Conservation (phyloP, 1,284 basidiomycete genomes). For the Marasmius fiardii region DNA sequence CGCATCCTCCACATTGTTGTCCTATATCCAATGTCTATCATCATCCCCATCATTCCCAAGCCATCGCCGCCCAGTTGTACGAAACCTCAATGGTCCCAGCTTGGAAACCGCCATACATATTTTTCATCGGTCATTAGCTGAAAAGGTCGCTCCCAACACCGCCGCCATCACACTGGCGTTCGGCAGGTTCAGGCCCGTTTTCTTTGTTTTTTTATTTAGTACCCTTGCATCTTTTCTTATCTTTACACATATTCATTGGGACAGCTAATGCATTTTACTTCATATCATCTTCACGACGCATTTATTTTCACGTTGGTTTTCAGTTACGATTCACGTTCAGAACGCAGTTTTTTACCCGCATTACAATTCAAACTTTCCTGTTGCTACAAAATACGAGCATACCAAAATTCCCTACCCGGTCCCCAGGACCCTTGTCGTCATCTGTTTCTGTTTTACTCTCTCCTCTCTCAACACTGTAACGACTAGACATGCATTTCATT, state of each 20-base stretch:
- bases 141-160: not conserved
- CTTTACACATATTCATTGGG: slow-evolving; percentile 18
- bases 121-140: slow-evolving; percentile 15
- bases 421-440: slow-evolving; percentile 6
- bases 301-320: slow-evolving; percentile 14
- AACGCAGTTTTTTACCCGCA: slow-evolving; percentile 8
- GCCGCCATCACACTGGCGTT: slow-evolving; percentile 11
- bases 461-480: slow-evolving; percentile 48
- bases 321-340: slow-evolving; percentile 14
- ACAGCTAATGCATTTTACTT: slow-evolving; percentile 18
- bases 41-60: slow-evolving; percentile 15
- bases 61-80: slow-evolving; percentile 26
- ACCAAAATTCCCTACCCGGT: not conserved
- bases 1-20: slow-evolving; percentile 11
- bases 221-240: slow-evolving; percentile 14
- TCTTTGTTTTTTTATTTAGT: slow-evolving; percentile 24
- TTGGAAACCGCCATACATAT: slow-evolving; percentile 14
- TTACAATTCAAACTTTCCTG: slow-evolving; percentile 8
- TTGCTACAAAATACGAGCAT: slow-evolving; percentile 4
- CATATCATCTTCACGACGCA: slow-evolving; percentile 17
- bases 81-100: slow-evolving; percentile 24
- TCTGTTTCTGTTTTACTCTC: slow-evolving; percentile 19
- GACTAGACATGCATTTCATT: slow-evolving; percentile 60
- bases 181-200: slow-evolving; percentile 19
- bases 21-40: slow-evolving; percentile 12